Base-by-base conservation (phyloP, 192 early-diverging fungal genomes). In the Linnemannia exigua region DNA sequence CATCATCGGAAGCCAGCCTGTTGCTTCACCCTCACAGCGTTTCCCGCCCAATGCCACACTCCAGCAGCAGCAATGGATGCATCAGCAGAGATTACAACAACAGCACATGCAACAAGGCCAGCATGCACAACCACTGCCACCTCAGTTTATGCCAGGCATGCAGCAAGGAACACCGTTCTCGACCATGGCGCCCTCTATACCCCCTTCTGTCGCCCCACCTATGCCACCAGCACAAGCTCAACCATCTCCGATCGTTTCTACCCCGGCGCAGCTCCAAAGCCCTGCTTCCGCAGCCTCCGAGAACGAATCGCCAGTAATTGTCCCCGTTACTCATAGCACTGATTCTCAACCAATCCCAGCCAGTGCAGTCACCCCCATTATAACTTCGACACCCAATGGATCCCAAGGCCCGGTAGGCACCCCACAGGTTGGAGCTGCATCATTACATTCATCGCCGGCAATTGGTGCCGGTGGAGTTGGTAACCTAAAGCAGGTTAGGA, bases 21-120 rank as follows among this genome's bases (percentile, higher is more conserved):
- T 33, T 33, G 63, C 37, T 7, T 22, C 79, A 1, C 52, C 74
- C 2, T 15, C 66, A 52, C 74, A 73, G 44, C 77, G 84, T 17
- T 37, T 58, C 37, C 78, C 79, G 28, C 58, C 75, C 17, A 79
- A 80, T 51, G 50, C 70, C 51, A 36, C 72, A 1, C 63, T 70
- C 12, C 74, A 70, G 67, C 80, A 74, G 48, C 79, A 81, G 58
- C 79, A 80, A 28, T 77, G 75, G 80, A 72, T 72, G 72, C 79
- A 80, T 14, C 72, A 70, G 33, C 68, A 70, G 68, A 35, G 68
- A 19, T 25, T 74, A 52, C 72, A 74, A 22, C 72, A 74, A 41
- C 72, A 74, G 33, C 72, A 74, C 31, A 25, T 41, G 38, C 68
- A 70, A 31, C 46, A 48, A 36, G 47, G 31, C 0, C 33, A 35